Evolutionary conservation across 1,284 basidiomycete species (phyloP), one percentile per base, ranked within the genome.

Genomic region (Mycosarcoma mackinlayi): DNA sequence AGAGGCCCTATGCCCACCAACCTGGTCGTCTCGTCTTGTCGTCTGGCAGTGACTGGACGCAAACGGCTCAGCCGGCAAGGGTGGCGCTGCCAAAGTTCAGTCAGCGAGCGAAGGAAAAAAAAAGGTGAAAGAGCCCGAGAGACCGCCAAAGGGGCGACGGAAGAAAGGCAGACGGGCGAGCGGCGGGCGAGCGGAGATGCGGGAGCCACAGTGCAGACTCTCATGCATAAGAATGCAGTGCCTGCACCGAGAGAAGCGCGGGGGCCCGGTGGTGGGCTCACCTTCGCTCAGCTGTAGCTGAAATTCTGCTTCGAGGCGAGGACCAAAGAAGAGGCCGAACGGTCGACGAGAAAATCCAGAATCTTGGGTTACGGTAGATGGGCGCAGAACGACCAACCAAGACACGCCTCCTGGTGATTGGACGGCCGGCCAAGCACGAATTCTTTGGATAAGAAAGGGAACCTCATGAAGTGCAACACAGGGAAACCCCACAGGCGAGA

Each of bases 11-110:
- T n/a, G n/a, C n/a, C n/a, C n/a, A n/a, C n/a, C n/a, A n/a, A n/a
- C n/a, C n/a, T n/a, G n/a, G n/a, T n/a, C n/a, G n/a, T n/a, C n/a
- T n/a, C n/a, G n/a, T n/a, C n/a, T n/a, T n/a, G n/a, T n/a, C n/a
- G n/a, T 48, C 47, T 45, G 46, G 42, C 40, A 40, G 35, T 44
- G 45, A 31, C 42, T 10, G 10, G 49, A 14, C 30, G 14, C 33
- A n/a, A n/a, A n/a, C 38, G 49, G 49, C 49, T 51, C 27, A 30
- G 25, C 49, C 39, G 50, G 50, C 50, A 37, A 52, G 35, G 37
- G 52, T 46, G 52, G 44, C 52, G 37, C 52, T 24, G 27, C 35
- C 23, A 13, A 24, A 41, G 38, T 41, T 42, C 39, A 42, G 39
- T 51, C 39, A 51, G 49, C 39, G 30, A 21, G n/a, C n/a, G 41